These are phyloP conservation scores for Scenedesmus sp. DNA, from an alignment of 163 green algal species.

Conservation along the genomic window DNA sequence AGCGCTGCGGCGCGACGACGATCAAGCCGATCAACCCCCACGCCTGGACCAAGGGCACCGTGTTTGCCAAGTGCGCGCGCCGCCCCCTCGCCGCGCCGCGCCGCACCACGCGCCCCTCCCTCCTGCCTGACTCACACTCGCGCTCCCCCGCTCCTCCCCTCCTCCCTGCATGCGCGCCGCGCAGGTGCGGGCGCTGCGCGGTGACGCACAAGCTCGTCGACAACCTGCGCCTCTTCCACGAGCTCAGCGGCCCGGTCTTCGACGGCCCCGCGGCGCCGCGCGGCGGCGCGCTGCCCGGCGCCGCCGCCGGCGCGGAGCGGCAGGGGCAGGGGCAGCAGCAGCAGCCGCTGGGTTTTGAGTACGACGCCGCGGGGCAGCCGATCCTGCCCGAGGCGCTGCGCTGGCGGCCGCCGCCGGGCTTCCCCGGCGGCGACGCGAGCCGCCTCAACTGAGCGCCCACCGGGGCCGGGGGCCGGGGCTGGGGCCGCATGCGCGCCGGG, in stretches of 20 bases:
- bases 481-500: too few relatives aligned
- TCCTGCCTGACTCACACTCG: too few relatives aligned
- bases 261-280: background rate
- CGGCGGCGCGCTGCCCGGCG: background rate
- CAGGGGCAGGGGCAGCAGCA: background rate
- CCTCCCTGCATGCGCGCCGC: too few relatives aligned
- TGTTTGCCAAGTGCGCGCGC: slow-evolving; percentile 56
- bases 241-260: slow-evolving; percentile 49
- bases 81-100: too few relatives aligned
- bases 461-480: too few relatives aligned
- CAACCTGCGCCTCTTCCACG: slow-evolving; percentile 59
- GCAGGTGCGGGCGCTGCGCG: slow-evolving; percentile 29
- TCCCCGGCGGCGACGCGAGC: slow-evolving; percentile 9
- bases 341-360: slow-evolving; percentile 1
- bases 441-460: slow-evolving; percentile 24
- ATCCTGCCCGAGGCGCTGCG: slow-evolving; percentile 22
- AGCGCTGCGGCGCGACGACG: slow-evolving; percentile 48
- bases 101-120: too few relatives aligned
- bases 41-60: slow-evolving; percentile 49
- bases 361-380: background rate
- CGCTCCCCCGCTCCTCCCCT: too few relatives aligned
- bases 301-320: background rate
- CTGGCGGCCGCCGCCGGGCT: background rate
- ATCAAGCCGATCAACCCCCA: slow-evolving; percentile 60
- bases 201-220: slow-evolving; percentile 64